These are phyloP conservation scores for Amylostereum areolatum DNA, from an alignment of 1,284 basidiomycete species.

Conservation along the genomic window DNA sequence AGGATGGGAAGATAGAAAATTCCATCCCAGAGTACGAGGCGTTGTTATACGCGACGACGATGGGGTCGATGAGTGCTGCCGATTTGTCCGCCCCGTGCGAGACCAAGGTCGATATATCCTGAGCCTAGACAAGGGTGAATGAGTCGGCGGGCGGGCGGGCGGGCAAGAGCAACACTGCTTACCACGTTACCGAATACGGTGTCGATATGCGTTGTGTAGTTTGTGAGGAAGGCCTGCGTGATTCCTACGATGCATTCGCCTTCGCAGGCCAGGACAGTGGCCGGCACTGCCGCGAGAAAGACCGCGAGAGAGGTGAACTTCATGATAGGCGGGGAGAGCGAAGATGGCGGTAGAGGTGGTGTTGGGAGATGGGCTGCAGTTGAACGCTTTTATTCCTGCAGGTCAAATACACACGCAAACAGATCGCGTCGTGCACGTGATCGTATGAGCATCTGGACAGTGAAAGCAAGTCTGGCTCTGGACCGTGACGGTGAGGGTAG, in stretches of 20 bases:
- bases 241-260: constrained; percentile 58
- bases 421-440: too few species aligned
- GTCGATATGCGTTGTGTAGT: constrained; percentile 39
- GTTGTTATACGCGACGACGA: constrained; percentile 39
- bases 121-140: too few species aligned
- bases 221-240: constrained; percentile 46
- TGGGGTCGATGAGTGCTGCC: constrained; percentile 21
- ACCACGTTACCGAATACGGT: constrained; percentile 34
- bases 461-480: too few species aligned
- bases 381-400: too few species aligned
- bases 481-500: too few species aligned
- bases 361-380: not conserved
- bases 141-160: too few species aligned
- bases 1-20: constrained; percentile 51
- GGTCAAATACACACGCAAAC: too few species aligned
- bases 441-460: too few species aligned
- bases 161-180: constrained; percentile 10
- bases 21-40: constrained; percentile 38
- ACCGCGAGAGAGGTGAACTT: constrained; percentile 17
- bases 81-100: too few species aligned
- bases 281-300: constrained; percentile 21
- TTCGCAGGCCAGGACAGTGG: constrained; percentile 53
- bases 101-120: too few species aligned
- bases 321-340: not conserved
- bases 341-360: not conserved